Evolutionary conservation across 352 stramenopile genomes (phyloP).

Genomic region (Stramenopiles sp.): DNA sequence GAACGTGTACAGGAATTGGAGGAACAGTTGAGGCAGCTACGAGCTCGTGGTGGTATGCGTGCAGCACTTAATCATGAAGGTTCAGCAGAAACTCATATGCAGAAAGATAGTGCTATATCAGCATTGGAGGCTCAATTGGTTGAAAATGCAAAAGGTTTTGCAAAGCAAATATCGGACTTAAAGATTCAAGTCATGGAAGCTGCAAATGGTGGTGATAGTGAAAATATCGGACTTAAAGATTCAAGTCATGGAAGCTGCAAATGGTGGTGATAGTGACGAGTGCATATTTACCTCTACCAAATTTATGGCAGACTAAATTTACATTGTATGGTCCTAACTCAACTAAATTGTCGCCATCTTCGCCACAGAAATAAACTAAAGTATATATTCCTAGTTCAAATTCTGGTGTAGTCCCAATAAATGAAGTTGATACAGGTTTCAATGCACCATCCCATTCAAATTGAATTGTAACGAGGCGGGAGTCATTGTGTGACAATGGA

Average conservation of each 20-base stretch:
- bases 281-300: too few relatives aligned
- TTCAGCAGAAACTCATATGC: neutral
- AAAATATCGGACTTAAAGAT: neutral
- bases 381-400: neutral
- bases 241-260: slow-evolving; percentile 3
- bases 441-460: neutral
- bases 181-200: slow-evolving; percentile 6
- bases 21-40: neutral
- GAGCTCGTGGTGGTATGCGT: neutral
- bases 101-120: neutral
- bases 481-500: neutral
- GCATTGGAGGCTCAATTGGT: neutral
- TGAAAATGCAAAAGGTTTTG: slow-evolving; percentile 1
- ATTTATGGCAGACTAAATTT: too few relatives aligned
- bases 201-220: neutral
- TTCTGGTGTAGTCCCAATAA: neutral
- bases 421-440: neutral
- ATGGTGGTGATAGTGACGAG: neutral
- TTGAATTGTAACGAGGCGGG: neutral
- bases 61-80: neutral
- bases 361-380: neutral
- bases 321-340: too few relatives aligned
- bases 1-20: neutral
- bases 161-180: slow-evolving; percentile 1
- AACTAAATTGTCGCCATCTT: too few relatives aligned